These are phyloP conservation scores for Colletotrichum brevisporum DNA, from an alignment of 2,329 filamentous ascomycete genomes.

Conservation along the genomic window DNA sequence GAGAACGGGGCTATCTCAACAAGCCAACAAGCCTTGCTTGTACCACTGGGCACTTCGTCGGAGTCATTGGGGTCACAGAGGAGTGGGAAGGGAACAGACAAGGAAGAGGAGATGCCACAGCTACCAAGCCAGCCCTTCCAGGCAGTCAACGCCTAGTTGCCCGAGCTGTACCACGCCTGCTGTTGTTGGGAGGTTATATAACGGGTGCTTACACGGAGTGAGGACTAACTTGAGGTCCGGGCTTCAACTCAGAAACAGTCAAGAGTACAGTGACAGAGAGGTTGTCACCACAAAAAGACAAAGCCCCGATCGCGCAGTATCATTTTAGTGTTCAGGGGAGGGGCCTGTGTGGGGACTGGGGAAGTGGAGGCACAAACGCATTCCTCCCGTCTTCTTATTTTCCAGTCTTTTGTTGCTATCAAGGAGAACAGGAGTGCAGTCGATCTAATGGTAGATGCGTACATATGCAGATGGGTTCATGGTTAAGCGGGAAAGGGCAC, in stretches of 20 bases:
- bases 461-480: slow-evolving; percentile 26
- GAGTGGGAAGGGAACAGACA: slow-evolving; percentile 41
- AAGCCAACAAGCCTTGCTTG: slow-evolving; percentile 19
- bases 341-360: slow-evolving; percentile 1
- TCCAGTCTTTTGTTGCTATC: slow-evolving; percentile 12
- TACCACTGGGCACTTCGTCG: slow-evolving; percentile 1
- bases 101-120: slow-evolving; percentile 45
- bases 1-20: slow-evolving; percentile 2
- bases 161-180: background rate
- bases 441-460: slow-evolving; percentile 28
- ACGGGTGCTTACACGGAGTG: background rate
- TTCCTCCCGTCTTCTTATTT: slow-evolving; percentile 26
- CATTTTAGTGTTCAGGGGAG: background rate
- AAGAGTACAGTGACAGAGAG: no score
- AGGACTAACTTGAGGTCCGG: background rate
- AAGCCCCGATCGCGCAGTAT: no score
- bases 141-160: slow-evolving; percentile 50
- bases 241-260: no score
- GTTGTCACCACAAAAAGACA: no score
- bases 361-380: background rate
- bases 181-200: background rate
- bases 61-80: slow-evolving; percentile 6
- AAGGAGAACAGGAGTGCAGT: background rate
- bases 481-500: slow-evolving; percentile 32
- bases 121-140: slow-evolving; percentile 49